A percentile compares a stretch with the other conserved stretches of the same genome.
These are phyloP conservation scores for Boletellus emodensis DNA, from an alignment of 768 basidiomycete species.

Conservation along the genomic window DNA sequence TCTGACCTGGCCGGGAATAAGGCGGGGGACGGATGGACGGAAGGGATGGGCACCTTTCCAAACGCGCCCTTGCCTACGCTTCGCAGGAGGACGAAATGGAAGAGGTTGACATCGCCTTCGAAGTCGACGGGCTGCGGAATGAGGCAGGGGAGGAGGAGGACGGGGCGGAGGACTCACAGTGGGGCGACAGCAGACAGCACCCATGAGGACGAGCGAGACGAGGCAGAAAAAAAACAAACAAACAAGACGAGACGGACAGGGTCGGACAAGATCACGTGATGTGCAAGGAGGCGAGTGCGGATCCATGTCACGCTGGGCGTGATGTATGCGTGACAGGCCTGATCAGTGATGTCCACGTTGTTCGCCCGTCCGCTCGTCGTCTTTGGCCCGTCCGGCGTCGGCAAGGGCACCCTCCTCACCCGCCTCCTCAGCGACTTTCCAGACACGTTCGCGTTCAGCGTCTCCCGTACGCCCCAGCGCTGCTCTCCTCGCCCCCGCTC, in stretches of 20 bases:
- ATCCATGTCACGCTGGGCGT: not conserved
- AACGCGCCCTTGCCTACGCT: constrained; percentile 99
- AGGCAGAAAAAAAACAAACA: constrained; percentile 14
- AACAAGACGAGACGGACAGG: constrained; percentile 3
- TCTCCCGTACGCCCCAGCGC: constrained; percentile 64
- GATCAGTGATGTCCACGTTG: constrained; percentile 5
- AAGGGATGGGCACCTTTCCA: constrained; percentile 67
- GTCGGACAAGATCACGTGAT: constrained; percentile 16
- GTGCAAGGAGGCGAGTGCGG: not conserved
- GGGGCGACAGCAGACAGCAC: constrained; percentile 81
- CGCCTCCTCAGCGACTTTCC: constrained; percentile 79
- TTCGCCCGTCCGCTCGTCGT: constrained; percentile 64
- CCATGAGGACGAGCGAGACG: constrained; percentile 40
- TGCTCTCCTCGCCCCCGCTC: not conserved
- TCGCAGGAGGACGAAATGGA: constrained; percentile 91
- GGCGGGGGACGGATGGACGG: constrained; percentile 13
- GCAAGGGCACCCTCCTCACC: constrained; percentile 86
- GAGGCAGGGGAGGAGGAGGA: not conserved
- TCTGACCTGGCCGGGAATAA: constrained; percentile 65
- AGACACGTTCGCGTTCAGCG: constrained; percentile 86
- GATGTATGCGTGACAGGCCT: not conserved
- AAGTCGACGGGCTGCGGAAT: constrained; percentile 81
- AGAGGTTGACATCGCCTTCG: constrained; percentile 92
- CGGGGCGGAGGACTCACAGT: constrained; percentile 44
- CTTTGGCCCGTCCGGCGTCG: constrained; percentile 90